Percentiles rank a stretch among this genome's conserved stretches.
These are phyloP conservation scores for Penicillium verrucosum DNA, from an alignment of 2,329 filamentous ascomycete genomes.

Conservation along the genomic window DNA sequence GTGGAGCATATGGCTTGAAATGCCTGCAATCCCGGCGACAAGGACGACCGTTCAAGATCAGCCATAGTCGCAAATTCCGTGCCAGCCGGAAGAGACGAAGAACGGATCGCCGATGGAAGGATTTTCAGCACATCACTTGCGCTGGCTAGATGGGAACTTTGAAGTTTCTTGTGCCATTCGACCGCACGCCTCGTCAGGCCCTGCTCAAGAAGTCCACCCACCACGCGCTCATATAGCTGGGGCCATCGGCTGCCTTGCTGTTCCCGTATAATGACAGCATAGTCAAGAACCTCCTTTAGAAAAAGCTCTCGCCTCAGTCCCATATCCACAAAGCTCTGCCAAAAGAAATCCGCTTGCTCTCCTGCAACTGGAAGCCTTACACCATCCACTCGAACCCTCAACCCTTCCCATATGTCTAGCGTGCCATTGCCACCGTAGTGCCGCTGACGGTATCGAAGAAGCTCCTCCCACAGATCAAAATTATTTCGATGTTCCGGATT, in stretches of 20 bases:
- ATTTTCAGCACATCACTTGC: conserved; percentile 32
- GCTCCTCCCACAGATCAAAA: conserved; percentile 45
- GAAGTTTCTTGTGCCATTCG: conserved; percentile 39
- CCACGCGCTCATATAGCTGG: conserved; percentile 38
- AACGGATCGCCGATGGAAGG: conserved; percentile 26
- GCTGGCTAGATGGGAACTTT: conserved; percentile 29
- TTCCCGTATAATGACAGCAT: conserved; percentile 42
- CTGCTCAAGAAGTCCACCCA: conserved; percentile 34
- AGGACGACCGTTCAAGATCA: conserved; percentile 8
- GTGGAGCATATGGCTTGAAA: conserved; percentile 45
- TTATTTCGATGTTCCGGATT: conserved; percentile 30
- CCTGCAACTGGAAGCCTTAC: conserved; percentile 38
- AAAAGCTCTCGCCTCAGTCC: conserved; percentile 35
- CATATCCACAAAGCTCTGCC: conserved; percentile 39
- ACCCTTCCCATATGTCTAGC: conserved; percentile 41
- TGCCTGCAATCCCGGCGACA: conserved; percentile 28
- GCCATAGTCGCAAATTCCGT: conserved; percentile 7
- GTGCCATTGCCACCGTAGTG: conserved; percentile 44
- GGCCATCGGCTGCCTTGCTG: conserved; percentile 39
- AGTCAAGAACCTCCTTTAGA: conserved; percentile 32
- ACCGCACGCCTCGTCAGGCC: conserved; percentile 32
- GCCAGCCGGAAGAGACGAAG: conserved; percentile 18
- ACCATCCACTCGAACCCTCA: conserved; percentile 31
- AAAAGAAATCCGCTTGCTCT: conserved; percentile 40
- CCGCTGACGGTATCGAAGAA: conserved; percentile 44